Percentiles rank a stretch among this genome's conserved stretches.
phyloP scores from a whole-genome alignment of 176 grass and related monocot genomes.

The Carex kokanica region DNA sequence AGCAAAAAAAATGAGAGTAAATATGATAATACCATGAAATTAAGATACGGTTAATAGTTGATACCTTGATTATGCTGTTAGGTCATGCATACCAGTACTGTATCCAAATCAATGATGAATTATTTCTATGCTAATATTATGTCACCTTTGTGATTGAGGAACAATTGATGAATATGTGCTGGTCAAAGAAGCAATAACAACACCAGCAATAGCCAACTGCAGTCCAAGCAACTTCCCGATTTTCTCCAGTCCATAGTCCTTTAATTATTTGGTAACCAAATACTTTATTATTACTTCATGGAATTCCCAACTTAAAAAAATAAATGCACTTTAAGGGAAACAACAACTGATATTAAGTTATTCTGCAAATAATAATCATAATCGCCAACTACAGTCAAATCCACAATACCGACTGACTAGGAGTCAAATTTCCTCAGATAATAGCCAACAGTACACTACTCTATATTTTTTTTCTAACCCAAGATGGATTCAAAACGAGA shows the following conservation, averaged over 20 bases:
- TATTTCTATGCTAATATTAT: not conserved
- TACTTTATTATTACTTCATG: not conserved
- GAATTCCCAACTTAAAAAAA: not conserved
- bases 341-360: not conserved
- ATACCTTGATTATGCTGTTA: not conserved
- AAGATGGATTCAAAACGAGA: not conserved
- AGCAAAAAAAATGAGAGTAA: not conserved
- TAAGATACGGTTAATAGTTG: not conserved
- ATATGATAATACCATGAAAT: slow-evolving; percentile 3
- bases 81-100: not conserved
- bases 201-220: slow-evolving; percentile 61
- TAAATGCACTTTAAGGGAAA: not conserved
- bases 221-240: slow-evolving; percentile 60
- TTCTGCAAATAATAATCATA: not conserved
- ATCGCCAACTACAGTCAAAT: not conserved
- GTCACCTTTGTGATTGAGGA: slow-evolving; percentile 55
- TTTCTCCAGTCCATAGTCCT: slow-evolving; percentile 72
- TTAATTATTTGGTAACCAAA: slow-evolving; percentile 8
- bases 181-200: slow-evolving; percentile 65
- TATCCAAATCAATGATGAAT: not conserved
- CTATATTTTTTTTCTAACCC: not conserved
- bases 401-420: not conserved
- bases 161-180: slow-evolving; percentile 60
- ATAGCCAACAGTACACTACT: not conserved
- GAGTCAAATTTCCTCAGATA: not conserved